Percentiles rank a stretch among this genome's conserved stretches.
phyloP scores from a whole-genome alignment of 2,329 filamentous ascomycete genomes.

The Clarireedia sp. region DNA sequence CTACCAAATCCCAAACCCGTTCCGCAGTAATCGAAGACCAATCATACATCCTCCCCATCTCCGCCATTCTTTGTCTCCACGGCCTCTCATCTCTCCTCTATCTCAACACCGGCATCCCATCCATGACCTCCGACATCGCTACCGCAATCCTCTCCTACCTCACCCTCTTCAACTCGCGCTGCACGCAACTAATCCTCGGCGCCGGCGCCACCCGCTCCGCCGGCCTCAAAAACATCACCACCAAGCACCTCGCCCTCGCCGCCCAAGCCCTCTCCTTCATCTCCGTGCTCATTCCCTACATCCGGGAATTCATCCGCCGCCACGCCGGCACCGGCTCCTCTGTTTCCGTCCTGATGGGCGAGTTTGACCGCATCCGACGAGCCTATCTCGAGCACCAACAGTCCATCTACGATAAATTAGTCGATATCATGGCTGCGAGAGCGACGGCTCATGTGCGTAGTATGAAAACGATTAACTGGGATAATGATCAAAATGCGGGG shows the following conservation, averaged over 20 bases:
- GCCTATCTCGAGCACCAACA: conserved; percentile 57
- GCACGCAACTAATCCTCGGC: conserved; percentile 91
- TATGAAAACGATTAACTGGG: conserved; percentile 59
- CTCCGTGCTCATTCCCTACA: conserved; percentile 77
- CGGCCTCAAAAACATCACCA: conserved; percentile 91
- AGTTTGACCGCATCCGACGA: conserved; percentile 27
- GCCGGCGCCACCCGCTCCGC: conserved; percentile 85
- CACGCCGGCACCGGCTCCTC: conserved; percentile 48
- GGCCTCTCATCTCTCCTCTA: conserved; percentile 78
- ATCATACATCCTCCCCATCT: conserved; percentile 76
- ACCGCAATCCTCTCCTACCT: conserved; percentile 75
- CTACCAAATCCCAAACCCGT: conserved; percentile 54
- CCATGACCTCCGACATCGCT: conserved; percentile 78
- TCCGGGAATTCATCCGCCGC: conserved; percentile 83
- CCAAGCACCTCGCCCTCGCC: conserved; percentile 86
- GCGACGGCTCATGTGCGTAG: conserved; percentile 53
- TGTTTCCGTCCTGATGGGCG: conserved; percentile 46
- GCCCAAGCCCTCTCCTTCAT: conserved; percentile 85
- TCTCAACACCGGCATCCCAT: conserved; percentile 76
- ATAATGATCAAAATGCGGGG: conserved; percentile 20
- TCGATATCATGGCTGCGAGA: conserved; percentile 63
- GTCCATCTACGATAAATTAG: conserved; percentile 65
- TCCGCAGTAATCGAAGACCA: conserved; percentile 76
- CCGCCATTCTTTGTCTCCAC: conserved; percentile 70
- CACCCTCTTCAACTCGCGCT: conserved; percentile 89